Conservation (phyloP, 2,329 filamentous ascomycete species). For the Bipolaris gigantea region DNA sequence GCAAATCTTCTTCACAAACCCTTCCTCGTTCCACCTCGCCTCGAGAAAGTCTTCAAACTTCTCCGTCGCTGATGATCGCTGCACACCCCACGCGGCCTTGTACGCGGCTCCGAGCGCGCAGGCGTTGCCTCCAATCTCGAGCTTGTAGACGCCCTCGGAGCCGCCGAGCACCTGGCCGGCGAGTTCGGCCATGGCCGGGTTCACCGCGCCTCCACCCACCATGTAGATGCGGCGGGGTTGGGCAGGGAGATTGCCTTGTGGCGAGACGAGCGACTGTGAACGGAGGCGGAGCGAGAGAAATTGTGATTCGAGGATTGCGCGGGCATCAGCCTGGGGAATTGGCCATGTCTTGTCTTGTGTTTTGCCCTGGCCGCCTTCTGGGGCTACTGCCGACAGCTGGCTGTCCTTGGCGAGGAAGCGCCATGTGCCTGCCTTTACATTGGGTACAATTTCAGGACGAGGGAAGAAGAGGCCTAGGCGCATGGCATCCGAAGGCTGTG, state of each 20-base stretch:
- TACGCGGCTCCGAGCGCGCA: slow-evolving; percentile 93
- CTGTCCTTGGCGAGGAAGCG: slow-evolving; percentile 66
- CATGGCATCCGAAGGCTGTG: slow-evolving; percentile 58
- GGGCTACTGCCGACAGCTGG: slow-evolving; percentile 48
- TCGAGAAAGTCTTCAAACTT: slow-evolving; percentile 89
- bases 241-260: slow-evolving; percentile 64
- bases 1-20: slow-evolving; percentile 79
- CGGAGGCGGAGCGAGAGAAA: slow-evolving; percentile 87
- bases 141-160: slow-evolving; percentile 84
- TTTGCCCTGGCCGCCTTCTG: slow-evolving; percentile 53
- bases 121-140: slow-evolving; percentile 93
- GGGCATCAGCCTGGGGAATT: slow-evolving; percentile 68
- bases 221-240: slow-evolving; percentile 91
- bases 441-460: slow-evolving; percentile 92
- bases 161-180: slow-evolving; percentile 88
- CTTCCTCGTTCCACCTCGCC: slow-evolving; percentile 79
- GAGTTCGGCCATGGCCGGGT: slow-evolving; percentile 83
- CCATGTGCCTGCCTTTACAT: slow-evolving; percentile 83
- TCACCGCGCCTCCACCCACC: slow-evolving; percentile 87
- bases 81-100: slow-evolving; percentile 91
- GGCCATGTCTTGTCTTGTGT: slow-evolving; percentile 49
- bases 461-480: slow-evolving; percentile 95
- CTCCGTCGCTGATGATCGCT: slow-evolving; percentile 62
- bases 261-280: slow-evolving; percentile 71
- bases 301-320: slow-evolving; percentile 92